Evolutionary conservation across 169 alveolate species (phyloP).

Genomic region (Babesia gibsoni): DNA sequence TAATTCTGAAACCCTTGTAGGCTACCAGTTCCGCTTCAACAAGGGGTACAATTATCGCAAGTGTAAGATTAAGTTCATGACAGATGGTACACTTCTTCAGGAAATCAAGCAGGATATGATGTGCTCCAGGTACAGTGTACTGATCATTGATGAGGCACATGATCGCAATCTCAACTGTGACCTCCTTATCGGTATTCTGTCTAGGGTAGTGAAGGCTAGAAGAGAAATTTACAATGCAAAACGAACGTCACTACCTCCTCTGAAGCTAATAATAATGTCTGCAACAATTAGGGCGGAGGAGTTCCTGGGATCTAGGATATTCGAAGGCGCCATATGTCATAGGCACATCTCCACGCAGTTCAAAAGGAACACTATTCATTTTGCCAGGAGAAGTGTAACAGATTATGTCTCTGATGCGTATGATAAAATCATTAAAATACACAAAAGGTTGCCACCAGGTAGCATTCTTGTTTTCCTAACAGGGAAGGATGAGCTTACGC

Average conservation of each 20-base stretch:
- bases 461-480: constrained; percentile 95
- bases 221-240: constrained; percentile 22
- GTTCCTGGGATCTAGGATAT: constrained; percentile 62
- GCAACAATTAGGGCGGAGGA: constrained; percentile 91
- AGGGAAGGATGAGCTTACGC: constrained; percentile 92
- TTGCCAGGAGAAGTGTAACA: constrained; percentile 53
- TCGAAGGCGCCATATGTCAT: constrained; percentile 48
- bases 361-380: constrained; percentile 64
- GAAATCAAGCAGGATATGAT: constrained; percentile 90
- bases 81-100: constrained; percentile 98
- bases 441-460: constrained; percentile 95
- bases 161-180: constrained; percentile 98
- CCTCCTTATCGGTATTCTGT: constrained; percentile 92
- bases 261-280: constrained; percentile 94
- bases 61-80: constrained; percentile 92
- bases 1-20: constrained; percentile 59
- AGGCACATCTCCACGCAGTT: constrained; percentile 63
- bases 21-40: constrained; percentile 69
- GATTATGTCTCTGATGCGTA: constrained; percentile 72
- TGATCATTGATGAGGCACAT: constrained; percentile 99
- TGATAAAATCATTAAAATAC: constrained; percentile 82
- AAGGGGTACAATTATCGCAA: constrained; percentile 68
- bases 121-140: constrained; percentile 87
- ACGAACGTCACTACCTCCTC: constrained; percentile 17
- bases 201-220: constrained; percentile 80